Base-by-base conservation (phyloP, 75 land plant genomes). In the Sequoiadendron giganteum region DNA sequence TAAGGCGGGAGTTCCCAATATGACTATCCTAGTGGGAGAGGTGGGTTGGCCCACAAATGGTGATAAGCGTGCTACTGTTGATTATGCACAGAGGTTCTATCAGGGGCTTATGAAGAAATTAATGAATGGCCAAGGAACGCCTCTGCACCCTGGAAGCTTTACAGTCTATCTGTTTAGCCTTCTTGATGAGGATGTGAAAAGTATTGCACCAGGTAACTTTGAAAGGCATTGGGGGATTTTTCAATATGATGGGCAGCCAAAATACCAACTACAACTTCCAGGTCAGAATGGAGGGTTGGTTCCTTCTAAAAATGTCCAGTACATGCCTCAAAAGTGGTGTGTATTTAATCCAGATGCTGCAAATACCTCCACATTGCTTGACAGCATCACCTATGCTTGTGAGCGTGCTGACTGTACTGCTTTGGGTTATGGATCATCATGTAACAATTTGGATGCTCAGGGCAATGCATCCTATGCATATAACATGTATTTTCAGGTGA, bases 141-240 rank as follows among this genome's bases (percentile, higher is more conserved):
- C 94, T 6, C 54, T 89, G 68, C 86, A 90, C 14, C 93, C 93
- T 1, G 73, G 58, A 21, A 40, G 43, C 43, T 25, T 92, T 13
- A 89, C 92, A 28, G 85, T 89, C 11, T 93, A 92, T 55, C 34
- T 93, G 55, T 92, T 93, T 55, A 73, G 91, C 56, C 88, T 94
- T 39, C 79, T 92, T 28, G 95, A 94, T 84, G 95, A 93, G 89
- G 92, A 94, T 45, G 80, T 77, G 16, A 94, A 94, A 85, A 93
- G 93, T 77, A 87, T 94, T 25, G 89, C 87, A 18, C 95, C 95
- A 3, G 94, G 95, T 18, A 83, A 89, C 83, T 94, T 94, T 65
- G 95, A 94, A 85, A 86, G 95, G 28, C 93, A 91, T 87, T 94
- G 95, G 95, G 94, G 94, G 6, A 90, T 94, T 9, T 93, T 90